Conservation (phyloP, 1,284 basidiomycete species). For the Cronartium quercuum region DNA sequence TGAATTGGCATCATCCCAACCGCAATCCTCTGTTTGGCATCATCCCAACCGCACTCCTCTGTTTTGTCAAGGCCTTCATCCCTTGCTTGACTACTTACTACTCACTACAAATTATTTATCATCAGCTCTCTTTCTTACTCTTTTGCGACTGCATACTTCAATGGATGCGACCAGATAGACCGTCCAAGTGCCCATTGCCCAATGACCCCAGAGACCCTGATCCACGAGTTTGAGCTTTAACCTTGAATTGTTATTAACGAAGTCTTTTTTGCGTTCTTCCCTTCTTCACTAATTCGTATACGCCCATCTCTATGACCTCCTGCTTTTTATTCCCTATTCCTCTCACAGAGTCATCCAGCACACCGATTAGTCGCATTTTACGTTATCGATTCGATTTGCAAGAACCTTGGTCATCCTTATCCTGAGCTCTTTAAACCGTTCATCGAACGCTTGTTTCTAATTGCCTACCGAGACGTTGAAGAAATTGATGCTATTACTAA, state of each 20-base stretch:
- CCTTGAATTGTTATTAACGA: not conserved
- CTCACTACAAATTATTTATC: too few species aligned
- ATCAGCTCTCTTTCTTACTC: too few species aligned
- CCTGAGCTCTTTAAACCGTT: constrained; percentile 36
- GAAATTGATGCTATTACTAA: constrained; percentile 35
- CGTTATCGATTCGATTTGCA: constrained; percentile 39
- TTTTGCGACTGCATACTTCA: too few species aligned
- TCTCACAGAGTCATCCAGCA: constrained; percentile 35
- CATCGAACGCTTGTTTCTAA: constrained; percentile 36
- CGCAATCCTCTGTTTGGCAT: too few species aligned
- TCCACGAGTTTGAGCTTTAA: too few species aligned
- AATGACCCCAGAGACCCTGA: too few species aligned
- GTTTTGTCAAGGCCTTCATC: too few species aligned
- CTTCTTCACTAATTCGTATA: not conserved
- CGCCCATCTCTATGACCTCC: not conserved
- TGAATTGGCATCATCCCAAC: too few species aligned
- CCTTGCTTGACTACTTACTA: too few species aligned
- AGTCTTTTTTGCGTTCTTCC: not conserved
- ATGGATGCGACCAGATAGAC: too few species aligned
- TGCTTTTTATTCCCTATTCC: not conserved
- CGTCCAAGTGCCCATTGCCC: too few species aligned
- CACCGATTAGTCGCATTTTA: constrained; percentile 38
- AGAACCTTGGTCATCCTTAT: constrained; percentile 38
- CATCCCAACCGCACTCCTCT: too few species aligned
- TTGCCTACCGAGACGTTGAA: constrained; percentile 38